phyloP scores from a whole-genome alignment of 805 yeast genomes.

The Maudiozyma bulderi region DNA sequence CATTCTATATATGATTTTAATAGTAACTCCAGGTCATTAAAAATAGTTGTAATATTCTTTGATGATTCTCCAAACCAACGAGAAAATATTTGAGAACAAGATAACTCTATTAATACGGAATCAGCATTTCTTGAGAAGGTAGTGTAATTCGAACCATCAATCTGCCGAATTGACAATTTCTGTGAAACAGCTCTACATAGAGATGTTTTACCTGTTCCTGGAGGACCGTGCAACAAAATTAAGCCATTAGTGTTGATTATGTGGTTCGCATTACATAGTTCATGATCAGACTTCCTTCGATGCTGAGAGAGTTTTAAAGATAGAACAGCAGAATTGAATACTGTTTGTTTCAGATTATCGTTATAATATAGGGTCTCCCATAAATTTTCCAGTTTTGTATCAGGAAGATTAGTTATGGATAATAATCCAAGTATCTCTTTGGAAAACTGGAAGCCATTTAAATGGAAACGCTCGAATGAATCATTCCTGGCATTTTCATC shows the following conservation, averaged over 20 bases:
- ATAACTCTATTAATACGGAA: constrained; percentile 33
- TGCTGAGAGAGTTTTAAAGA: constrained; percentile 18
- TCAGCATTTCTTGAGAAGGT: constrained; percentile 5
- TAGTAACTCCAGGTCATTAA: constrained; percentile 27
- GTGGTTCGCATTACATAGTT: background rate
- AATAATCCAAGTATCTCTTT: constrained; percentile 12
- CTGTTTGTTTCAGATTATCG: constrained; percentile 22
- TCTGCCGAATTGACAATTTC: constrained; percentile 29
- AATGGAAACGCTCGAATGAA: too few relatives aligned
- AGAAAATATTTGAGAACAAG: constrained; percentile 36
- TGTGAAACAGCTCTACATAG: constrained; percentile 34
- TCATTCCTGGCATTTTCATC: background rate
- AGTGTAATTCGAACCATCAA: background rate
- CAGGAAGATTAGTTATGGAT: constrained; percentile 24
- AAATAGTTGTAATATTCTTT: constrained; percentile 31
- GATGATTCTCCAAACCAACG: constrained; percentile 41
- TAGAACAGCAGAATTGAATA: constrained; percentile 28
- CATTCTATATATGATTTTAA: constrained; percentile 10
- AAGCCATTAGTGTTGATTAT: constrained; percentile 4
- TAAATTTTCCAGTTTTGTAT: constrained; percentile 21
- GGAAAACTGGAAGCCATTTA: constrained; percentile 8
- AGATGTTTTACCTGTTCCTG: constrained; percentile 41
- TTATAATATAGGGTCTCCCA: constrained; percentile 33
- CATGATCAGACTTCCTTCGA: background rate
- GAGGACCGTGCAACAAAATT: constrained; percentile 34